A percentile compares a stretch with the other conserved stretches of the same genome.
These are phyloP conservation scores for Carallia pectinifolia DNA, from an alignment of 345 rosid species.

Conservation along the genomic window DNA sequence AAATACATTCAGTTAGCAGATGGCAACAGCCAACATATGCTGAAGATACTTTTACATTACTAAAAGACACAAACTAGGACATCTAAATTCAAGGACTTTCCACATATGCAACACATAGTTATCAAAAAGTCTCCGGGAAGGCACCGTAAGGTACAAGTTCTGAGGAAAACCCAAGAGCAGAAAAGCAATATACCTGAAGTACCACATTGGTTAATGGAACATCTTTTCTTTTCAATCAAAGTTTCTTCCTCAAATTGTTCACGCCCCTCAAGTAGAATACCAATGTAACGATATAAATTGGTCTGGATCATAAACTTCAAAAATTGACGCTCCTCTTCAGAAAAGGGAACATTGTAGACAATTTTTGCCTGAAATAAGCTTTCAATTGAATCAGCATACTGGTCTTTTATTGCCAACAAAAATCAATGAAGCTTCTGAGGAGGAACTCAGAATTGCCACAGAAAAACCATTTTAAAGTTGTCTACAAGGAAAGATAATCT, in stretches of 20 bases:
- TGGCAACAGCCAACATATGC: too few species aligned
- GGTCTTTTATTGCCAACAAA: neutral
- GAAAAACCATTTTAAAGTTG: neutral
- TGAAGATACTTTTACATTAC: too few species aligned
- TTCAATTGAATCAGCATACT: neutral
- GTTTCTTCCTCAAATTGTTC: constrained; percentile 61
- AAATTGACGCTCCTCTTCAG: constrained; percentile 67
- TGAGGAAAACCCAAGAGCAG: neutral
- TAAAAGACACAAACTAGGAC: too few species aligned
- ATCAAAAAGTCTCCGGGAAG: too few species aligned
- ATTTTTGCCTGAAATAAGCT: constrained; percentile 69
- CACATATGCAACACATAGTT: too few species aligned
- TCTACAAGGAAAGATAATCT: neutral
- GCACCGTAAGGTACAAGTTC: too few species aligned
- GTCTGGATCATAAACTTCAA: constrained; percentile 76
- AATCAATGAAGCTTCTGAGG: neutral
- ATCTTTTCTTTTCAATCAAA: constrained; percentile 38
- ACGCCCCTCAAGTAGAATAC: constrained; percentile 63
- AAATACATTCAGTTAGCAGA: too few species aligned
- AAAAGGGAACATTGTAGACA: constrained; percentile 61
- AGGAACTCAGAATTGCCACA: neutral
- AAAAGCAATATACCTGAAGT: constrained; percentile 40
- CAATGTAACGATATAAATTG: constrained; percentile 69
- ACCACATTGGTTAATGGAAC: constrained; percentile 36
- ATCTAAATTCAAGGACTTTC: too few species aligned